These are phyloP conservation scores for Penicillium sp. DNA, from an alignment of 2,329 filamentous ascomycete genomes.

Conservation along the genomic window DNA sequence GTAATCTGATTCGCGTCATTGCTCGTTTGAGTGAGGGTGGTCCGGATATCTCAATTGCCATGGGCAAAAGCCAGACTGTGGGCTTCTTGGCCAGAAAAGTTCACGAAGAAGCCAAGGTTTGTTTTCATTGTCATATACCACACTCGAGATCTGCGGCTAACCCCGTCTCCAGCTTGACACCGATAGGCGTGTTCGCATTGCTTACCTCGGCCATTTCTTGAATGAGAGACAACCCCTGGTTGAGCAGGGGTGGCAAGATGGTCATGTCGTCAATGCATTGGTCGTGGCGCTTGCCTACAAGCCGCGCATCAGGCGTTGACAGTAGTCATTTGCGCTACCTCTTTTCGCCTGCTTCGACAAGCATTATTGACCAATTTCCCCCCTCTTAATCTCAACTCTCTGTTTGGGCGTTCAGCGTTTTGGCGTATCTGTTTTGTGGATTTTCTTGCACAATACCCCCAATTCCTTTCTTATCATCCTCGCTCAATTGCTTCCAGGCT, in stretches of 20 bases:
- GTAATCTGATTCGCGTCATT: slow-evolving; percentile 59
- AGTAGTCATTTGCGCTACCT: background rate
- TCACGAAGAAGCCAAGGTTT: slow-evolving; percentile 64
- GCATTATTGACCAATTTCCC: background rate
- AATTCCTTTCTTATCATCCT: background rate
- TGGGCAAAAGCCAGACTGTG: slow-evolving; percentile 66
- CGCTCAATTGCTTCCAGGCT: background rate
- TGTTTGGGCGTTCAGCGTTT: slow-evolving; percentile 16
- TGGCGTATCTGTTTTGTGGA: slow-evolving; percentile 17
- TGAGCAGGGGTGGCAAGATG: slow-evolving; percentile 73
- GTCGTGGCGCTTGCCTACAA: slow-evolving; percentile 50
- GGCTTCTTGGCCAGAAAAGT: slow-evolving; percentile 64
- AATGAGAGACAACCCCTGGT: slow-evolving; percentile 66
- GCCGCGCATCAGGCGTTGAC: background rate
- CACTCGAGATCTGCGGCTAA: slow-evolving; percentile 7
- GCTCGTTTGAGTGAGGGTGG: slow-evolving; percentile 67
- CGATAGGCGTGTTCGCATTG: slow-evolving; percentile 66
- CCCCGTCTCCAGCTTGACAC: slow-evolving; percentile 54
- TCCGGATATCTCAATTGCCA: slow-evolving; percentile 62
- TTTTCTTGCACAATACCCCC: slow-evolving; percentile 32
- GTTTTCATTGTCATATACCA: slow-evolving; percentile 30
- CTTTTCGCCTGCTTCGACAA: background rate
- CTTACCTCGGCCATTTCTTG: slow-evolving; percentile 79
- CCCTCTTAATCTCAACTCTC: background rate
- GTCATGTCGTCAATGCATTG: slow-evolving; percentile 75